Conservation (phyloP, 441 rosid species). For the Corymbia citriodora region DNA sequence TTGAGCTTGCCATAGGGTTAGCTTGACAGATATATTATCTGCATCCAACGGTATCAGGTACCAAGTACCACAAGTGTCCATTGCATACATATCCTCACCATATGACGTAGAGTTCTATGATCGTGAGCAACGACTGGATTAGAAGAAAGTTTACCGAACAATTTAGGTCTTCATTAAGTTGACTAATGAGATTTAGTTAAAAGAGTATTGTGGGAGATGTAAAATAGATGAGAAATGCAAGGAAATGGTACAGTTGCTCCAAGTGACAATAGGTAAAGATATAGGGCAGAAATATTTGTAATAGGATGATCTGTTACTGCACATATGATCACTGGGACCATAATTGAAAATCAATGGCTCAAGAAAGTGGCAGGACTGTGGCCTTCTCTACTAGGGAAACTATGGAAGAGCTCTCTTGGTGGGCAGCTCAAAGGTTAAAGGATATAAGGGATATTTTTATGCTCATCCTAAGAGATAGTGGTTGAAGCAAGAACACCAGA, state of each 20-base stretch:
- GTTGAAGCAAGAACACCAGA: neutral
- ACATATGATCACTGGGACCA: neutral
- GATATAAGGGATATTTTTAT: neutral
- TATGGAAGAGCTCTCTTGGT: neutral
- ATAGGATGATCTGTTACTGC: neutral
- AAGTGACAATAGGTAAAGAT: neutral
- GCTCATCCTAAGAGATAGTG: neutral
- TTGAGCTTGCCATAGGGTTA: neutral
- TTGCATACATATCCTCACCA: neutral
- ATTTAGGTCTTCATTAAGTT: neutral
- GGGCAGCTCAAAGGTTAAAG: neutral
- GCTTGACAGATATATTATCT: neutral
- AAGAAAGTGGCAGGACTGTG: neutral
- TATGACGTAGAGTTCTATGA: neutral
- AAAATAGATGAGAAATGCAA: neutral
- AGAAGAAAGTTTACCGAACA: neutral
- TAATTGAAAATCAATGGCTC: neutral
- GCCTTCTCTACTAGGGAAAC: neutral
- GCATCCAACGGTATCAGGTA: neutral
- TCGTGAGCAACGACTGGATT: neutral
- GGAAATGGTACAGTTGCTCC: neutral
- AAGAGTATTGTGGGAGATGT: neutral
- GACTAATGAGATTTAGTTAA: neutral
- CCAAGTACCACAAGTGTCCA: neutral
- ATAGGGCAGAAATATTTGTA: neutral